These are phyloP conservation scores for Sphaceloma murrayae DNA, from an alignment of 2,329 filamentous ascomycete species.

Conservation along the genomic window DNA sequence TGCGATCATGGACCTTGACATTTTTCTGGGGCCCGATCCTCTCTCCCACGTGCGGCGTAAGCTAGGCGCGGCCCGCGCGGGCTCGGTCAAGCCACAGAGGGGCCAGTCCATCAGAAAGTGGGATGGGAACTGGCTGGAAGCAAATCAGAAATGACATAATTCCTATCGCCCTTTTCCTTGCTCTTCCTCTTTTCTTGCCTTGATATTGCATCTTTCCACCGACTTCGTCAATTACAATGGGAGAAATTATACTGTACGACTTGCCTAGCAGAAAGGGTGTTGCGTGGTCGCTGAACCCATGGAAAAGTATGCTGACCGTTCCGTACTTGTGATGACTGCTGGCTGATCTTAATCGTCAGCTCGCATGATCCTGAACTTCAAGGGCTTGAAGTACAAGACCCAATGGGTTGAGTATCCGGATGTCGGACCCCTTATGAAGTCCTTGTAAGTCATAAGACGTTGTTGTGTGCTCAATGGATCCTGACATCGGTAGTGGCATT, in stretches of 20 bases:
- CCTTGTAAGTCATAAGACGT: constrained; percentile 27
- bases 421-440: constrained; percentile 47
- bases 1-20: too few species aligned
- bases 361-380: constrained; percentile 58
- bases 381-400: constrained; percentile 56
- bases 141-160: constrained; percentile 4
- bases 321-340: not conserved
- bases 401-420: constrained; percentile 63
- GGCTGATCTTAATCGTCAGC: constrained; percentile 37
- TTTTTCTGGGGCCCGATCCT: too few species aligned
- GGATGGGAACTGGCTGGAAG: too few species aligned
- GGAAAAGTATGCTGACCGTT: constrained; percentile 49
- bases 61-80: too few species aligned
- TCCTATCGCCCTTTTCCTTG: constrained; percentile 1
- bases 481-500: constrained; percentile 31
- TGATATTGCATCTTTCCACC: too few species aligned
- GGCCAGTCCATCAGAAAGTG: too few species aligned
- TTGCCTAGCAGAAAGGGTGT: constrained; percentile 46
- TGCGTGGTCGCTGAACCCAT: constrained; percentile 59
- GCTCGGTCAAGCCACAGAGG: too few species aligned
- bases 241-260: constrained; percentile 50
- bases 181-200: too few species aligned
- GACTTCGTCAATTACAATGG: not conserved
- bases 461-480: not conserved
- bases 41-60: too few species aligned